Base-by-base conservation (phyloP, 1,284 basidiomycete genomes). In the Fomitiporia mediterranea region DNA sequence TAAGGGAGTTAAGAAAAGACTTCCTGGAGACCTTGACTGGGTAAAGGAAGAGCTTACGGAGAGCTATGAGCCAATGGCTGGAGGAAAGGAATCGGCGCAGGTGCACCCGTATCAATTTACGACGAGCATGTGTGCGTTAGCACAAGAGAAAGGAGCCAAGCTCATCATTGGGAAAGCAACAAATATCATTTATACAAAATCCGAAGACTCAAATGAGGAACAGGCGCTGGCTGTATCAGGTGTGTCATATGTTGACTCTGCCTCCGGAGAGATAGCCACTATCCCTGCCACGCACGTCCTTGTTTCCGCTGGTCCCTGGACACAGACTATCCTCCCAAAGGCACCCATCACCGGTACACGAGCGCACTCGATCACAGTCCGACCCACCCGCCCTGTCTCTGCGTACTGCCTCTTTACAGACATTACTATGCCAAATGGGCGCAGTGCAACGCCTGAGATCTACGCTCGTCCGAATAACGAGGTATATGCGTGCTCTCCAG, bases 231-330 rank as follows among this genome's bases (percentile, higher is more conserved):
- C 65, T 44, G 78, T 87, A n/a, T 74, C 71, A 13, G 78, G 80
- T 3, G 79, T 86, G 35, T 72, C 76, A 34, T 85, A 82, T 66
- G 61, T 63, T 6, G 72, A 77, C 42, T 64, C 69, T 19, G 70
- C 69, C 30, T 63, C 53, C 0, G 65, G 63, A 17, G 50, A 67
- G 34, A 65, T 67, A 21, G 43, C 59, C 43, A 71, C 66, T 9
- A 65, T 85, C 27, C 65, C 72, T 2, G 84, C 86, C 25, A 83
- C 83, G 2, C 74, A 83, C 57, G 77, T 95, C 51, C 74, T 96
- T 32, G 69, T 97, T 53, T 80, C 86, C 28, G 89, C 89, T 9
- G 94, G 94, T 11, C 90, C 91, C 1, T 98, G 94, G 94, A 91
- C 92, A 0, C 80, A 91, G 8, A 67, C 64, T 6, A 66, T 89